Base-by-base conservation (phyloP, 2,329 filamentous ascomycete species). In the Byssochlamys sp. region DNA sequence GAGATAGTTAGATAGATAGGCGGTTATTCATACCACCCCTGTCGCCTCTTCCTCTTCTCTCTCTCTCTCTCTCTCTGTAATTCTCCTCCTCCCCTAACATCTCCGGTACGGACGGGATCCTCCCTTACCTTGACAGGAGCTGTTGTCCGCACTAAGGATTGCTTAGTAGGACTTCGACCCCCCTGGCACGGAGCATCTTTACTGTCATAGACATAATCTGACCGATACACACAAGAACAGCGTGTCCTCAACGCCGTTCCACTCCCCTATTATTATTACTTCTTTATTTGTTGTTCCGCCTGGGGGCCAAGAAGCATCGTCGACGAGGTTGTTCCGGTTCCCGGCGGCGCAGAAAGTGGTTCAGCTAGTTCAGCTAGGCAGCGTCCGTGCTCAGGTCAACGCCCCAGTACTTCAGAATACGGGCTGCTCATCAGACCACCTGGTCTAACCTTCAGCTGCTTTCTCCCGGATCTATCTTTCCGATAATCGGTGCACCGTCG, bases 351-450 rank as follows among this genome's bases (percentile, higher is more conserved):
- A 14, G 14, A 45, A 19, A 45, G 49, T 10, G 49, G 49, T n/a
- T 3, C 24, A 19, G 19, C 45, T 49, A 4, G 25, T 28, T 51
- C 5, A 10, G 4, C 9, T 11, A 12, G 12, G 49, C 24, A 25
- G 31, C 27, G 55, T 25, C 49, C 55, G 48, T 52, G 55, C 49
- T 56, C 52, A 31, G 25, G 14, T 29, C 48, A 31, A 28, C 50
- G 50, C 50, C 14, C 28, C 27, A 27, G 52, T 53, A 29, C 27
- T 29, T 29, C 14, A 14, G 28, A 35, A 27, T 53, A 28, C 29
- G 7, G 29, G 29, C 29, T 31, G 29, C 29, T 31, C 45, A 27
- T 52, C 55, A 19, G 55, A 50, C 55, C 55, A 52, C 55, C 55
- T 56, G 33, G 55, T 35, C 55, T 26, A 33, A 35, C 28, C 27